Evolutionary conservation across 108 stramenopile genomes (phyloP).

Genomic region (Cyclostephanos tholiformis): DNA sequence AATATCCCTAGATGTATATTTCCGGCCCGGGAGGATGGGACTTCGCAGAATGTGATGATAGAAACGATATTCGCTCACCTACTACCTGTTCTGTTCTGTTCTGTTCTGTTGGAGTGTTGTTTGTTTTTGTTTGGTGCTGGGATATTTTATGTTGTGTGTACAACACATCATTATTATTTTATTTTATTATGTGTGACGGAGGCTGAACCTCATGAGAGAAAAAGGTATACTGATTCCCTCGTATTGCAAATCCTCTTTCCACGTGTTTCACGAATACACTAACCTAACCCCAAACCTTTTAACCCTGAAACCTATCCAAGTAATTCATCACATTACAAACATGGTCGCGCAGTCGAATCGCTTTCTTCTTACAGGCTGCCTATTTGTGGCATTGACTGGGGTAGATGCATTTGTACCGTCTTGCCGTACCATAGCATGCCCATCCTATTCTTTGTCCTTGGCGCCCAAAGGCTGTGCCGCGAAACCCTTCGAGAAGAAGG

Average conservation of each 20-base stretch:
- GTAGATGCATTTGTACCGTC: constrained; percentile 6
- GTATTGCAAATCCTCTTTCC: no score
- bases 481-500: constrained; percentile 62
- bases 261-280: no score
- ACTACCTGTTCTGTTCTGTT: no score
- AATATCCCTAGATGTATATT: no score
- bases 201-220: not conserved
- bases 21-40: no score
- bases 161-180: no score
- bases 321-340: no score
- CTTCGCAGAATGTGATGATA: no score
- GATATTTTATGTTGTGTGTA: not conserved
- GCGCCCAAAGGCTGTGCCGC: constrained; percentile 63
- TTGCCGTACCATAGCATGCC: not conserved
- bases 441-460: constrained; percentile 28
- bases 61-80: no score
- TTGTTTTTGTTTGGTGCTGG: not conserved
- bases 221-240: not conserved
- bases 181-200: no score
- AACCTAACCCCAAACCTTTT: no score
- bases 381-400: not conserved
- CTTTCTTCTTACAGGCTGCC: constrained; percentile 2
- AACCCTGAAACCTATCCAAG: not conserved
- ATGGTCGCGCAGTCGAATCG: not conserved
- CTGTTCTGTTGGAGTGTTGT: no score